phyloP scores from a whole-genome alignment of 192 early-diverging fungal genomes.

The Paraglomus brasilianum region DNA sequence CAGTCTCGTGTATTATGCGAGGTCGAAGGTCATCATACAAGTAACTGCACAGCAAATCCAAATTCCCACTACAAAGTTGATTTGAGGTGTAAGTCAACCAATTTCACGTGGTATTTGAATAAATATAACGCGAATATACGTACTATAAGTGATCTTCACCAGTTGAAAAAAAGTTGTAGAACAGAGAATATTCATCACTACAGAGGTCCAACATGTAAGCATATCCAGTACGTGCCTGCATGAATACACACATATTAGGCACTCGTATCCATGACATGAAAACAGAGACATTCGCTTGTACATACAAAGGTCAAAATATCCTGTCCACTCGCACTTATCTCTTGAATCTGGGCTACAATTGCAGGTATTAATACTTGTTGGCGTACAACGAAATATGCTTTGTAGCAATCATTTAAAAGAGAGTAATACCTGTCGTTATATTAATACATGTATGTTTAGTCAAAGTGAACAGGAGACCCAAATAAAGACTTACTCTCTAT shows the following conservation, averaged over 20 bases:
- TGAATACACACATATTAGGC: not conserved
- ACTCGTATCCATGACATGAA: not conserved
- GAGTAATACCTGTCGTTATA: conserved; percentile 54
- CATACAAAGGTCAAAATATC: conserved; percentile 61
- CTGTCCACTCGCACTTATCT: conserved; percentile 49
- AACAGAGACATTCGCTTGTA: not conserved
- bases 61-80: conserved; percentile 54
- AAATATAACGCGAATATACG: conserved; percentile 25
- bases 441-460: not conserved
- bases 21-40: conserved; percentile 87
- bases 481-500: conserved; percentile 62
- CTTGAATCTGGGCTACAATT: conserved; percentile 60
- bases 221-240: conserved; percentile 71
- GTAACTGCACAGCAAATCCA: conserved; percentile 71
- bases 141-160: conserved; percentile 76
- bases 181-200: conserved; percentile 79
- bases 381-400: conserved; percentile 73
- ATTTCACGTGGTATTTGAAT: not conserved
- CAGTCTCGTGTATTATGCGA: conserved; percentile 80
- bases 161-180: conserved; percentile 73
- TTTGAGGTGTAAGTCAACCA: not conserved
- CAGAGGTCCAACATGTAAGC: conserved; percentile 84
- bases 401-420: conserved; percentile 72
- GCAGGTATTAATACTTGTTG: conserved; percentile 65
- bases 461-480: conserved; percentile 14